A percentile compares a stretch with the other conserved stretches of the same genome.
These are phyloP conservation scores for Lophium mytilinum DNA, from an alignment of 495 filamentous ascomycete species.

Conservation along the genomic window DNA sequence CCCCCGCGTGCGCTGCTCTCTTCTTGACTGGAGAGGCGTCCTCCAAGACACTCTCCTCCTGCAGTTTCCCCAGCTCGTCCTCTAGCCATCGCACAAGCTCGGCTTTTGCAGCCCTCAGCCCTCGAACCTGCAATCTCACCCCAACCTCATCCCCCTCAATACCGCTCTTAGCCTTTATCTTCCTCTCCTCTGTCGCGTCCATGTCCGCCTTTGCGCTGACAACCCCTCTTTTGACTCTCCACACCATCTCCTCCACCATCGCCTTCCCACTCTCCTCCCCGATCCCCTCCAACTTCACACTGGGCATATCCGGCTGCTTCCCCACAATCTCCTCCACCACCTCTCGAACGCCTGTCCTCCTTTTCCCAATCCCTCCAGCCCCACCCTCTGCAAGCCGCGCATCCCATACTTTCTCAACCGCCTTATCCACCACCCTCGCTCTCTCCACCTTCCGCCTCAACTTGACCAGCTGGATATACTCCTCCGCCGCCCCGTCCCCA, in stretches of 20 bases:
- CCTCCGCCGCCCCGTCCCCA: slow-evolving; percentile 13
- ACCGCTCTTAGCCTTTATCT: neutral
- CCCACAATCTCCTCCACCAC: slow-evolving; percentile 12
- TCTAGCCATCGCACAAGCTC: slow-evolving; percentile 33
- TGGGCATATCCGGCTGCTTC: slow-evolving; percentile 17
- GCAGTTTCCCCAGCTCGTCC: slow-evolving; percentile 27
- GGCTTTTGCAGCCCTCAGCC: slow-evolving; percentile 25
- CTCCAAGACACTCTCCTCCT: slow-evolving; percentile 16
- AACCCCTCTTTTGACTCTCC: slow-evolving; percentile 21
- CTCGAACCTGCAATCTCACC: slow-evolving; percentile 17
- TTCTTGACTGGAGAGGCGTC: slow-evolving; percentile 17
- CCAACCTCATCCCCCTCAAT: neutral
- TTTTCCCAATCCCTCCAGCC: no score
- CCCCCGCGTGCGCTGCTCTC: neutral
- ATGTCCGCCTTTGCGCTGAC: slow-evolving; percentile 13
- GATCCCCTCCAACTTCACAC: slow-evolving; percentile 11
- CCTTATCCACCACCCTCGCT: no score
- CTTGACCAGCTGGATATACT: no score
- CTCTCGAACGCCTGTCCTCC: no score
- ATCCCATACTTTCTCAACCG: no score
- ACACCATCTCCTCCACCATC: neutral
- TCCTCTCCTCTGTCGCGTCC: slow-evolving; percentile 7
- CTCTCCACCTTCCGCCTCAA: no score
- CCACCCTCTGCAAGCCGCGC: no score
- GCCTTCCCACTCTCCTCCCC: neutral